Evolutionary conservation across 768 basidiomycete species (phyloP).

Genomic region (Lactarius tabidus): DNA sequence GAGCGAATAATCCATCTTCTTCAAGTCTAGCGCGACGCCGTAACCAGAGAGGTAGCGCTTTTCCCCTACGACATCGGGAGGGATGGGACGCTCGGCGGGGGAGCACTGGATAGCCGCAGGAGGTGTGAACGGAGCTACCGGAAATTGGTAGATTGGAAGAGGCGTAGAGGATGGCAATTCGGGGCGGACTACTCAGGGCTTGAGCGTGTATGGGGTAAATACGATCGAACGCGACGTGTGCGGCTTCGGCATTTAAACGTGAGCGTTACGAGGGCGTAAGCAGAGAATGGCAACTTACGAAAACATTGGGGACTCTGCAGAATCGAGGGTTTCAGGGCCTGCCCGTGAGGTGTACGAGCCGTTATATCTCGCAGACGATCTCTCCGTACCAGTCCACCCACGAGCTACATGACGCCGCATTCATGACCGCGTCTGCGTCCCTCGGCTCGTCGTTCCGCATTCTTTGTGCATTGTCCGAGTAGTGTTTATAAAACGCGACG

Average conservation of each 20-base stretch:
- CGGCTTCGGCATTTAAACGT: conserved; percentile 36
- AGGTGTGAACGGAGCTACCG: too few species aligned
- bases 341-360: conserved; percentile 50
- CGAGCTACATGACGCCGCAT: too few species aligned
- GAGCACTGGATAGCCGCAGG: too few species aligned
- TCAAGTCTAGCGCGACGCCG: conserved; percentile 87
- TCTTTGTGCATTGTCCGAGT: too few species aligned
- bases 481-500: conserved; percentile 78
- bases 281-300: conserved; percentile 30
- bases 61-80: too few species aligned
- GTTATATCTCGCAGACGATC: conserved; percentile 59
- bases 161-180: conserved; percentile 77
- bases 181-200: conserved; percentile 44
- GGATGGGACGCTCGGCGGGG: too few species aligned
- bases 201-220: conserved; percentile 49
- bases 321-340: conserved; percentile 49
- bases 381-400: too few species aligned
- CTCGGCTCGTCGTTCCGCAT: too few species aligned
- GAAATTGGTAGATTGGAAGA: conserved; percentile 63
- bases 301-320: conserved; percentile 29
- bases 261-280: background rate
- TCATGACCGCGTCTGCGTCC: too few species aligned
- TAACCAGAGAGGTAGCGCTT: conserved; percentile 72
- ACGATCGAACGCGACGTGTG: conserved; percentile 74
- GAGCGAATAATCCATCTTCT: conserved; percentile 95